Evolutionary conservation across 768 basidiomycete species (phyloP).

Genomic region (Cystofilobasidium bisporidii): DNA sequence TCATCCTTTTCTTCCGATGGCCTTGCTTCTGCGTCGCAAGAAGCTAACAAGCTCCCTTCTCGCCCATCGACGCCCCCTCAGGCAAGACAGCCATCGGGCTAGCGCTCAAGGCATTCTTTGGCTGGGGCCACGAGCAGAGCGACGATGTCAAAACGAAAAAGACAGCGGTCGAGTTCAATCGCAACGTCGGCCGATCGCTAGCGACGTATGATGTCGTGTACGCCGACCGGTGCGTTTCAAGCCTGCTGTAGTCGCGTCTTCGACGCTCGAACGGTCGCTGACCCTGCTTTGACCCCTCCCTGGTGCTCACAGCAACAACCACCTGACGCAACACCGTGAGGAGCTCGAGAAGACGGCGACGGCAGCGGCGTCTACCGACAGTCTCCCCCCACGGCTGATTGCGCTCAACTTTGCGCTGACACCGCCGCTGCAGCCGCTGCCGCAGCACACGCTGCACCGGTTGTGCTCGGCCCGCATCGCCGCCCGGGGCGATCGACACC

Average conservation of each 20-base stretch:
- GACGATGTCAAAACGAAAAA: constrained; percentile 79
- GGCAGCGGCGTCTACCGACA: constrained; percentile 38
- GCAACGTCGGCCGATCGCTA: constrained; percentile 57
- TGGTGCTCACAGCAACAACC: constrained; percentile 63
- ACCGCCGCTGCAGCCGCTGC: constrained; percentile 40
- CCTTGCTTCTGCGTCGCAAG: too few relatives aligned
- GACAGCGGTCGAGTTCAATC: constrained; percentile 55
- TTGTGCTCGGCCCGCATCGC: constrained; percentile 68
- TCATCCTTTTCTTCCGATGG: neutral
- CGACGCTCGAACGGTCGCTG: too few relatives aligned
- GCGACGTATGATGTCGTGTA: constrained; percentile 65
- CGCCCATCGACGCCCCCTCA: constrained; percentile 35
- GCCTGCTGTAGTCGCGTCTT: neutral
- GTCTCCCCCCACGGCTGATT: constrained; percentile 59
- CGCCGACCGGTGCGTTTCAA: constrained; percentile 67
- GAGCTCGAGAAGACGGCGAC: constrained; percentile 42
- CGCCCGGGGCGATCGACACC: constrained; percentile 69
- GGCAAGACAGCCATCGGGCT: constrained; percentile 82
- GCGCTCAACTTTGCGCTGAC: constrained; percentile 68
- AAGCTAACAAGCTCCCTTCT: too few relatives aligned
- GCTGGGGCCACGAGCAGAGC: constrained; percentile 83
- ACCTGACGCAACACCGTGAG: constrained; percentile 66
- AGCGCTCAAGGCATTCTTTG: constrained; percentile 67
- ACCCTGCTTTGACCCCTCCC: neutral
- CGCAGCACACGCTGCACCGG: constrained; percentile 54